phyloP scores from a whole-genome alignment of 2,329 filamentous ascomycete genomes.

The Colletotrichum agaves region DNA sequence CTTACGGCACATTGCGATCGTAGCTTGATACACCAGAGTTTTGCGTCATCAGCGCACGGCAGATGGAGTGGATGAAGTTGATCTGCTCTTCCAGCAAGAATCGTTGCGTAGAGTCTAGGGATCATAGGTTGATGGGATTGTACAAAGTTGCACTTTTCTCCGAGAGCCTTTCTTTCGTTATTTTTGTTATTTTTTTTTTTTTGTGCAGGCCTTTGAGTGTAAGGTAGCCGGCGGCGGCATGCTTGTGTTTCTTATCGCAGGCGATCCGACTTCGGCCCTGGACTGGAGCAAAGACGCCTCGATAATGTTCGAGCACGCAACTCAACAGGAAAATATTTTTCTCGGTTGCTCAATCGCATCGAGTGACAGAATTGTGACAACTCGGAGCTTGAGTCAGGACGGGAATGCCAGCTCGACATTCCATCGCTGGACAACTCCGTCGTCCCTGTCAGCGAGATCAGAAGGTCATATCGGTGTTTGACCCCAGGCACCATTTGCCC shows the following conservation, averaged over 20 bases:
- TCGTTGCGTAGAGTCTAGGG: too few relatives aligned
- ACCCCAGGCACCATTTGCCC: constrained; percentile 17
- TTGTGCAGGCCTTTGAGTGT: constrained; percentile 15
- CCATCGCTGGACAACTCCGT: neutral
- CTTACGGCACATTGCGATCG: neutral
- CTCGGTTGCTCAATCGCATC: constrained; percentile 16
- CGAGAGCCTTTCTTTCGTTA: too few relatives aligned
- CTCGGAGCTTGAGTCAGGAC: neutral
- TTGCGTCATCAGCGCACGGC: constrained; percentile 9
- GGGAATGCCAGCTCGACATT: neutral
- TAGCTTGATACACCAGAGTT: neutral
- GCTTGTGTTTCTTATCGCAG: constrained; percentile 22
- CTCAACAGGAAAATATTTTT: constrained; percentile 1
- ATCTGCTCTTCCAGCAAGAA: too few relatives aligned
- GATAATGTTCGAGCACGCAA: neutral
- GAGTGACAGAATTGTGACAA: constrained; percentile 7
- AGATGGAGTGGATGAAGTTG: neutral
- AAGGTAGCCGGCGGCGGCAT: constrained; percentile 30
- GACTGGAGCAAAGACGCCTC: neutral
- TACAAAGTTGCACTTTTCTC: neutral
- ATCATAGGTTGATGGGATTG: neutral
- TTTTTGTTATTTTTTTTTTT: too few relatives aligned
- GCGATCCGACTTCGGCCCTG: constrained; percentile 26
- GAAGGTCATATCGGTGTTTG: constrained; percentile 22
- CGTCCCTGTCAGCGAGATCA: neutral